Conservation (phyloP, 2,329 filamentous ascomycete species). For the Chrysosporium keratinophilum region DNA sequence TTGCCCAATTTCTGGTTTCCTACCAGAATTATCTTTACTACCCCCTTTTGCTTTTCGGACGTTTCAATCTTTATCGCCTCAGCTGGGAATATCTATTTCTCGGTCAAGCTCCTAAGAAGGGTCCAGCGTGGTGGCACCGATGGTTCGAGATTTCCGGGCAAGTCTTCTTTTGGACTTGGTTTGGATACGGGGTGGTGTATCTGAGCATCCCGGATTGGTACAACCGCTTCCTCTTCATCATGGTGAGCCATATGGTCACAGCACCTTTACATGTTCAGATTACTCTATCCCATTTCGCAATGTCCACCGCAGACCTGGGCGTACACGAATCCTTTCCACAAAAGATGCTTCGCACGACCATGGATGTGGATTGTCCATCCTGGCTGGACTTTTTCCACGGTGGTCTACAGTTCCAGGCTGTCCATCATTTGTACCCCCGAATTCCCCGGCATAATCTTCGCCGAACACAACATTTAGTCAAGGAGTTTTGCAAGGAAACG, state of each 20-base stretch:
- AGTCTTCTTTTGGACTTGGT: slow-evolving; percentile 76
- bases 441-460: slow-evolving; percentile 79
- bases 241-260: slow-evolving; percentile 70
- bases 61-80: slow-evolving; percentile 77
- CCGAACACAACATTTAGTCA: slow-evolving; percentile 60
- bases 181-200: slow-evolving; percentile 73
- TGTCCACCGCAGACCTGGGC: slow-evolving; percentile 81
- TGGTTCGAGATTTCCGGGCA: slow-evolving; percentile 70
- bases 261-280: slow-evolving; percentile 82
- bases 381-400: slow-evolving; percentile 89
- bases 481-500: slow-evolving; percentile 71
- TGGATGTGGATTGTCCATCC: slow-evolving; percentile 79
- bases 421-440: slow-evolving; percentile 76
- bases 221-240: slow-evolving; percentile 61
- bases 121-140: slow-evolving; percentile 71
- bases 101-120: slow-evolving; percentile 58
- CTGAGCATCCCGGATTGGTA: slow-evolving; percentile 57
- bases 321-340: slow-evolving; percentile 78
- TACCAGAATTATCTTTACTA: slow-evolving; percentile 78
- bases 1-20: slow-evolving; percentile 59
- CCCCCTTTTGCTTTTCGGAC: slow-evolving; percentile 64
- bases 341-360: slow-evolving; percentile 82
- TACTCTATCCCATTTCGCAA: slow-evolving; percentile 83
- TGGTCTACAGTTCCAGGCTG: slow-evolving; percentile 78
- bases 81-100: slow-evolving; percentile 68